Evolutionary conservation across 495 filamentous ascomycete genomes (phyloP), one percentile per base, ranked within the genome.

Genomic region (Letharia lupina): DNA sequence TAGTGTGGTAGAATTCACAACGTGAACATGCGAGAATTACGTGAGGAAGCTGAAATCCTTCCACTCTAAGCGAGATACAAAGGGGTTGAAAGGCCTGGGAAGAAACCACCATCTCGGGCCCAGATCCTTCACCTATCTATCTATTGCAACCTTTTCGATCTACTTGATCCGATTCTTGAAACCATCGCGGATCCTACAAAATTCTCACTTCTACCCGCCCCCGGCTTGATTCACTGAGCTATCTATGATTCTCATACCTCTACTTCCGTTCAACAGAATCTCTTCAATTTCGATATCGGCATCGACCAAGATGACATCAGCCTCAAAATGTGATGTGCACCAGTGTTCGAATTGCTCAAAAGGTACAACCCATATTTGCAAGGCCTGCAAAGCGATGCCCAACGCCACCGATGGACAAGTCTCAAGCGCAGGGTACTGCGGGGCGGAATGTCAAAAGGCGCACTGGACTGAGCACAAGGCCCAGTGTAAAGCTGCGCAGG

Each of bases 391-490:
- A 64, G 35, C 31, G 6, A 39, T 42, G 18, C 62, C 62, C 5
- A 33, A 56, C 20, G 35, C 20, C 13, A 31, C 12, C 4, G 12
- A 64, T 50, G 62, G 48, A 20, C 31, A 56, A 56, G 3, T 42
- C 4, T 35, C 31, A 35, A 52, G 40, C 37, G n/a, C 41, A 31
- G 41, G 16, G n/a, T 68, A 56, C 54, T 68, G 63, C 40, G 39
- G 57, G 13, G 8, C 44, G n/a, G 11, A 58, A 56, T 68, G 67
- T 48, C 67, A 65, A 47, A 62, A 61, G 23, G 47, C 47, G 16
- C 33, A 58, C 20, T 68, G 67, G 63, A 8, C 40, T n/a, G 11
- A 33, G 11, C 67, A 65, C 58, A 65, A 68, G 39, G 11, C 39
- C 10, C 16, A 3, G 16, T 68, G 67, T 48, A 63, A 64, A 57